These are phyloP conservation scores for Phytophthora tubulina DNA, from an alignment of 352 stramenopile species.

Conservation along the genomic window DNA sequence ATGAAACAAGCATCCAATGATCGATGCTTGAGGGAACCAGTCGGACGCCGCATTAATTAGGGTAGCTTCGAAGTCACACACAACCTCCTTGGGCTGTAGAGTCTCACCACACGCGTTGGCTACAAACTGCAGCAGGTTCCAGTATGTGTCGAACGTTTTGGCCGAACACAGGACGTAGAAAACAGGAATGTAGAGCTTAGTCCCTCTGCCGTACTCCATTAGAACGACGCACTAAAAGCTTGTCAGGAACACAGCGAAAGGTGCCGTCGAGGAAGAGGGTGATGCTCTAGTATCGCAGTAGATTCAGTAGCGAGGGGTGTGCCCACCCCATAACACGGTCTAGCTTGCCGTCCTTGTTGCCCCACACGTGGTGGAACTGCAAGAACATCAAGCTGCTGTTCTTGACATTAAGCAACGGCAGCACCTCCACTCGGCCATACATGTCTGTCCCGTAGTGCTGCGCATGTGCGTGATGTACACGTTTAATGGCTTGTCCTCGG, in stretches of 20 bases:
- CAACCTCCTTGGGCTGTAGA: constrained; percentile 5
- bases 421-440: constrained; percentile 9
- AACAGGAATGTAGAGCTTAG: constrained; percentile 4
- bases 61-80: constrained; percentile 10
- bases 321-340: constrained; percentile 15
- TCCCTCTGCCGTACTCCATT: constrained; percentile 18
- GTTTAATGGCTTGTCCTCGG: constrained; percentile 9
- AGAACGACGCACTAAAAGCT: constrained; percentile 12
- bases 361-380: constrained; percentile 12
- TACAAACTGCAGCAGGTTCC: constrained; percentile 18
- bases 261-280: constrained; percentile 7
- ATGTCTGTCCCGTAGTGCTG: constrained; percentile 11
- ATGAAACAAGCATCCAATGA: constrained; percentile 14
- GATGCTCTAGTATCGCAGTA: constrained; percentile 19
- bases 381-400: constrained; percentile 7
- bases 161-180: constrained; percentile 3
- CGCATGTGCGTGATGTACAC: constrained; percentile 3
- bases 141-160: constrained; percentile 15
- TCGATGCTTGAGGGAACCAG: neutral
- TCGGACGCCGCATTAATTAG: constrained; percentile 7
- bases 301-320: constrained; percentile 6
- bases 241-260: neutral
- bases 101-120: constrained; percentile 7
- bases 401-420: constrained; percentile 10
- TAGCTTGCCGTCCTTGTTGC: neutral